Conservation (phyloP, 306 rosid species). For the Cucumis hystrix region DNA sequence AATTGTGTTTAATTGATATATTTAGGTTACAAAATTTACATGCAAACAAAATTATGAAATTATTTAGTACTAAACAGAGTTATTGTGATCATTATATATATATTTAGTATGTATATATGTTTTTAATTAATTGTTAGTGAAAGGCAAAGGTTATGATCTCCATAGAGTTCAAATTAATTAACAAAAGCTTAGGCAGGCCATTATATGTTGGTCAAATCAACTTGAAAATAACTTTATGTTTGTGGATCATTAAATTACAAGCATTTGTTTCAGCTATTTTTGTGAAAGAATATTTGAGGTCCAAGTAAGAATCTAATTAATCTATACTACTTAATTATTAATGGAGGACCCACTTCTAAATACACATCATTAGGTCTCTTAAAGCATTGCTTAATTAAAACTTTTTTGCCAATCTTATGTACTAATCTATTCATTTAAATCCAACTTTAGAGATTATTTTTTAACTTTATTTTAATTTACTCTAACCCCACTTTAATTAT, state of each 20-base stretch:
- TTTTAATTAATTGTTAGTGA: not conserved
- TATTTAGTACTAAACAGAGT: not conserved
- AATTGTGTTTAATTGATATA: too few species aligned
- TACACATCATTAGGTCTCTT: constrained; percentile 9
- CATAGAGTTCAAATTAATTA: not conserved
- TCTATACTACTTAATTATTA: not conserved
- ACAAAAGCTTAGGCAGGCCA: not conserved
- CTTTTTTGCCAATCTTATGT: not conserved
- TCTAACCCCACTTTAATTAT: not conserved
- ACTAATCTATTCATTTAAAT: not conserved
- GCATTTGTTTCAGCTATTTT: not conserved
- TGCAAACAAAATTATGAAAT: too few species aligned
- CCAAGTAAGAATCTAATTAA: constrained; percentile 4
- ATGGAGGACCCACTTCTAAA: not conserved
- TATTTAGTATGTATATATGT: not conserved
- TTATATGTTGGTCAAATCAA: not conserved
- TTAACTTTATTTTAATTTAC: not conserved
- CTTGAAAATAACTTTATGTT: not conserved
- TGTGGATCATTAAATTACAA: not conserved
- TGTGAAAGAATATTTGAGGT: not conserved
- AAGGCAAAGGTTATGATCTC: not conserved
- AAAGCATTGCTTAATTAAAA: constrained; percentile 2
- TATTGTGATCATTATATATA: not conserved
- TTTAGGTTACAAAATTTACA: too few species aligned
- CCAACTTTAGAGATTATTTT: not conserved